Evolutionary conservation across 1,284 basidiomycete genomes (phyloP).

Genomic region (Rhodofomes roseus): DNA sequence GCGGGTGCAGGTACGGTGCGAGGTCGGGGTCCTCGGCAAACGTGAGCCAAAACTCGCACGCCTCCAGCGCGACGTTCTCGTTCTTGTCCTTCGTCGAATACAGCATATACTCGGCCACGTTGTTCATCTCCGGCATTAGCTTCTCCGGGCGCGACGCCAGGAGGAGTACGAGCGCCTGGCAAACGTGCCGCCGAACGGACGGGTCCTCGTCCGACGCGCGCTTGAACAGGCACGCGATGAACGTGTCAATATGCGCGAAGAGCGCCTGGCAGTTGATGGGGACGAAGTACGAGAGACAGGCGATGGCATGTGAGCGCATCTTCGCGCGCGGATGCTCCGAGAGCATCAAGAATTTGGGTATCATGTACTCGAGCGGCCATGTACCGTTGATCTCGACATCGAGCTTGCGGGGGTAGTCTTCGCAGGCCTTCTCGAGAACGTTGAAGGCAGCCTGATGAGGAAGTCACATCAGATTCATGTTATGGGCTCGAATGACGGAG

Average conservation of each 20-base stretch:
- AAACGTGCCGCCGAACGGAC: slow-evolving; percentile 93
- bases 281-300: slow-evolving; percentile 92
- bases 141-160: slow-evolving; percentile 93
- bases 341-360: slow-evolving; percentile 89
- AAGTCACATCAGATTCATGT: neutral
- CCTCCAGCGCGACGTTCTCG: slow-evolving; percentile 92
- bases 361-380: slow-evolving; percentile 88
- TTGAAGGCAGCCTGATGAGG: slow-evolving; percentile 82
- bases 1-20: slow-evolving; percentile 79
- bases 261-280: slow-evolving; percentile 81
- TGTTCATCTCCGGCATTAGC: slow-evolving; percentile 92
- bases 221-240: slow-evolving; percentile 92
- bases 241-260: slow-evolving; percentile 87
- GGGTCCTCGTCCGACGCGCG: slow-evolving; percentile 91
- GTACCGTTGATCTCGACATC: slow-evolving; percentile 89
- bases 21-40: slow-evolving; percentile 95
- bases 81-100: slow-evolving; percentile 98
- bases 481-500: neutral
- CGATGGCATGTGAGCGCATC: slow-evolving; percentile 92
- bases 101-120: slow-evolving; percentile 98
- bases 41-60: slow-evolving; percentile 99
- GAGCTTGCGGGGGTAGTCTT: slow-evolving; percentile 95
- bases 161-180: slow-evolving; percentile 92
- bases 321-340: slow-evolving; percentile 82
- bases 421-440: slow-evolving; percentile 92